Conservation (phyloP, 345 rosid genomes). For the Euphorbia pulcherrima region DNA sequence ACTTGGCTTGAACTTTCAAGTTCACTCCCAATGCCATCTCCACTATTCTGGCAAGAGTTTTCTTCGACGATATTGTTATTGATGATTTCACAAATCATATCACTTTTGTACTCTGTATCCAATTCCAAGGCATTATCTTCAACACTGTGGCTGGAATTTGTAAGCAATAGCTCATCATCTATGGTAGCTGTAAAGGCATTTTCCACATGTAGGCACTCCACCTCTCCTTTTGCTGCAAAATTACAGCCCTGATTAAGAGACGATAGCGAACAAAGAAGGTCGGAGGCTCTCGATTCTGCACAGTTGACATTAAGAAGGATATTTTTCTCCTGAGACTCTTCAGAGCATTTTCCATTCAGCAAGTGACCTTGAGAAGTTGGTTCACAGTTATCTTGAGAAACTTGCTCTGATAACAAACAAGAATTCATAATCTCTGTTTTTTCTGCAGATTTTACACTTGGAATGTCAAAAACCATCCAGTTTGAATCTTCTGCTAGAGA, state of each 20-base stretch:
- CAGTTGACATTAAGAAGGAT: constrained; percentile 13
- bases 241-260: constrained; percentile 28
- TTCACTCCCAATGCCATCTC: constrained; percentile 20
- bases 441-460: constrained; percentile 24
- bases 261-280: constrained; percentile 9
- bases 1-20: constrained; percentile 31
- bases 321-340: constrained; percentile 17
- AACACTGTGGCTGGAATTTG: constrained; percentile 22
- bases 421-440: constrained; percentile 23
- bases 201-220: constrained; percentile 24
- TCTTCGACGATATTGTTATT: constrained; percentile 17
- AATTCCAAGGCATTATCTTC: constrained; percentile 24
- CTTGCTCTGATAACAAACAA: constrained; percentile 19
- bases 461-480: constrained; percentile 22
- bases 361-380: constrained; percentile 21
- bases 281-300: constrained; percentile 11
- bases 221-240: constrained; percentile 13
- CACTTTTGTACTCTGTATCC: constrained; percentile 20
- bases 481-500: constrained; percentile 18
- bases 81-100: constrained; percentile 19
- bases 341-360: constrained; percentile 21
- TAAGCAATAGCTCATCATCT: constrained; percentile 6
- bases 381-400: constrained; percentile 15
- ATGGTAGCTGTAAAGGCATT: constrained; percentile 13
- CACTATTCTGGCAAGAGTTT: constrained; percentile 20